Conservation (phyloP, 1,284 basidiomycete species). For the Chalciporus piperatoides region DNA sequence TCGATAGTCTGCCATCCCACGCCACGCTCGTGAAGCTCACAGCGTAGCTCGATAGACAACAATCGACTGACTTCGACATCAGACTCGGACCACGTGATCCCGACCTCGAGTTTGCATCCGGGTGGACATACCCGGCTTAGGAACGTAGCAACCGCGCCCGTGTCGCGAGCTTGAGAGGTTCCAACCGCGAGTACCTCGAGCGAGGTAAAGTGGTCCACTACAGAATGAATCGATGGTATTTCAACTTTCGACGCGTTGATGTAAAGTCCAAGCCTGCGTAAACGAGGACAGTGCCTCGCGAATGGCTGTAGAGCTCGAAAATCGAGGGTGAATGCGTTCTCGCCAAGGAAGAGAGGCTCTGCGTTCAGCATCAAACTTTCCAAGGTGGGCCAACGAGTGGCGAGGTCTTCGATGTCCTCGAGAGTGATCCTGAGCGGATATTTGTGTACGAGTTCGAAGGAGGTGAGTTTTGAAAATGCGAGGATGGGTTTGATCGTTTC, state of each 20-base stretch:
- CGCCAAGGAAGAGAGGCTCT: slow-evolving; percentile 44
- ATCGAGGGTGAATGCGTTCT: slow-evolving; percentile 37
- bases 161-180: slow-evolving; percentile 42
- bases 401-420: slow-evolving; percentile 48
- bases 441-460: slow-evolving; percentile 52
- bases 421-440: slow-evolving; percentile 46
- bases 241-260: slow-evolving; percentile 31
- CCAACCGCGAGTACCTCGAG: slow-evolving; percentile 47
- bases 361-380: slow-evolving; percentile 47
- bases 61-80: slow-evolving; percentile 20
- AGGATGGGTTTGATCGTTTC: slow-evolving; percentile 50
- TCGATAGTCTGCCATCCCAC: slow-evolving; percentile 43
- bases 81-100: slow-evolving; percentile 40
- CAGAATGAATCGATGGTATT: slow-evolving; percentile 30
- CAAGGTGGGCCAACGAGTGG: slow-evolving; percentile 46
- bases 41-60: slow-evolving; percentile 22
- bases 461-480: slow-evolving; percentile 40
- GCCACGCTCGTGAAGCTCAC: slow-evolving; percentile 33
- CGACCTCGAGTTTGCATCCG: slow-evolving; percentile 39
- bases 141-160: slow-evolving; percentile 47
- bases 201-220: slow-evolving; percentile 36
- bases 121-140: slow-evolving; percentile 48
- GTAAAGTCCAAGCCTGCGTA: slow-evolving; percentile 52
- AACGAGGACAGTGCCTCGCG: slow-evolving; percentile 49
- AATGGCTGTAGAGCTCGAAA: slow-evolving; percentile 52